Percentiles rank a stretch among this genome's conserved stretches.
These are phyloP conservation scores for Candida ascalaphidarum DNA, from an alignment of 805 yeast genomes.

Conservation along the genomic window DNA sequence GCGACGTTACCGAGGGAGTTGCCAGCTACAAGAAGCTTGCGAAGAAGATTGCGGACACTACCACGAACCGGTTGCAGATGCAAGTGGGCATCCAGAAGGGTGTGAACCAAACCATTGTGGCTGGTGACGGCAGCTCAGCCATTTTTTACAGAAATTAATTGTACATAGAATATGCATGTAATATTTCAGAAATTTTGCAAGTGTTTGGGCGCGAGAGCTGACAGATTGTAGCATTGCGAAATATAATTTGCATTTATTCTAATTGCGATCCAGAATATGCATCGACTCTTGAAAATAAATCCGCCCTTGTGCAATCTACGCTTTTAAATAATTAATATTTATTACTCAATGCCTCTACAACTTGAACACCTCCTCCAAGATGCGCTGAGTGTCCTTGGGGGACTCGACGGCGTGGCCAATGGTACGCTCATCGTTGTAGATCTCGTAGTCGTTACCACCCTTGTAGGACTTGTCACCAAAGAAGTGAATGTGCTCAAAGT, in stretches of 20 bases:
- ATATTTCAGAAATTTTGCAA: too few species aligned
- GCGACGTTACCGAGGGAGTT: constrained; percentile 12
- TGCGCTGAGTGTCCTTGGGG: constrained; percentile 83
- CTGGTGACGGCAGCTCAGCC: constrained; percentile 57
- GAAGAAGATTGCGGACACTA: constrained; percentile 21
- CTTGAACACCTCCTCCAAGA: constrained; percentile 75
- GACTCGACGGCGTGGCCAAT: constrained; percentile 88
- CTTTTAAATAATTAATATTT: too few species aligned
- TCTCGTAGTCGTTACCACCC: constrained; percentile 99
- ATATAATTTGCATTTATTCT: too few species aligned
- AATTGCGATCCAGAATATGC: too few species aligned
- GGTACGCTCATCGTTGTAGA: constrained; percentile 85
- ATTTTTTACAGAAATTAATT: constrained; percentile 51
- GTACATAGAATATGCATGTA: too few species aligned
- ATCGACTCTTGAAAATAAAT: too few species aligned
- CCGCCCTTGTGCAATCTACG: too few species aligned
- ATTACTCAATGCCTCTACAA: constrained; percentile 18
- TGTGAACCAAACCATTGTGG: constrained; percentile 45
- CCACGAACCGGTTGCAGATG: constrained; percentile 40
- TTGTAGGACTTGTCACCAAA: constrained; percentile 95
- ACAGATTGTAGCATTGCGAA: too few species aligned
- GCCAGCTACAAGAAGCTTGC: constrained; percentile 12
- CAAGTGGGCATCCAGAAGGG: constrained; percentile 1
- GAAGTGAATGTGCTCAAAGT: constrained; percentile 86
- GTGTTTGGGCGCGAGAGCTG: too few species aligned